Percentiles rank a stretch among this genome's conserved stretches.
These are phyloP conservation scores for Ogataea zsoltii DNA, from an alignment of 805 yeast species.

Conservation along the genomic window DNA sequence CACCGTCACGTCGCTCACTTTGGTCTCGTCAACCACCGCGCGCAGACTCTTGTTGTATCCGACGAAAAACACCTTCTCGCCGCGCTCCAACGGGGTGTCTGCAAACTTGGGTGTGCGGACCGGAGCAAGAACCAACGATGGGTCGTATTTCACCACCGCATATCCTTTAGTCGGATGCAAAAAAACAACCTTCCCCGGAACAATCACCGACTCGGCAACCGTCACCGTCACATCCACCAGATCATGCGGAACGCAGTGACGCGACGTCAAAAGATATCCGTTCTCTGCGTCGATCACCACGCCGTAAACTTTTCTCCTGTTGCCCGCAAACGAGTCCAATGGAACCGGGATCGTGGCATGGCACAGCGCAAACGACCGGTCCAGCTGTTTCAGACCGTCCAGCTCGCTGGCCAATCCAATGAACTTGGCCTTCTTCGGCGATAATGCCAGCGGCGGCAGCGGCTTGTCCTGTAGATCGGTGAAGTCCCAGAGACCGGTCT, in stretches of 20 bases:
- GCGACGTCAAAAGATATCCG: constrained; percentile 78
- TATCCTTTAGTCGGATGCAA: constrained; percentile 87
- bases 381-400: constrained; percentile 53
- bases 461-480: constrained; percentile 58
- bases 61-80: constrained; percentile 74
- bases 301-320: constrained; percentile 68
- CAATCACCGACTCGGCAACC: constrained; percentile 80
- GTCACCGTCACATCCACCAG: constrained; percentile 72
- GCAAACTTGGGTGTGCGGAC: constrained; percentile 68
- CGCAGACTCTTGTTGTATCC: constrained; percentile 76
- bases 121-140: constrained; percentile 68
- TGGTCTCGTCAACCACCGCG: constrained; percentile 71
- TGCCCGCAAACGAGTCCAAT: constrained; percentile 71
- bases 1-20: constrained; percentile 74
- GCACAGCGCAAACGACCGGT: constrained; percentile 72
- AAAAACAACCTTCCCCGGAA: constrained; percentile 79
- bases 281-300: constrained; percentile 76
- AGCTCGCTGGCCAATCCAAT: constrained; percentile 66
- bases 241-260: constrained; percentile 82
- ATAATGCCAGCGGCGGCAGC: constrained; percentile 49
- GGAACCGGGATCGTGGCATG: constrained; percentile 64
- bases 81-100: constrained; percentile 59
- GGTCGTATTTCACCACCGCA: constrained; percentile 82
- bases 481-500: constrained; percentile 58
- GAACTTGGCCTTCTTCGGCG: constrained; percentile 66